Evolutionary conservation across 192 early-diverging fungal species (phyloP), one percentile per base, ranked within the genome.

Genomic region (Gigaspora rosea): DNA sequence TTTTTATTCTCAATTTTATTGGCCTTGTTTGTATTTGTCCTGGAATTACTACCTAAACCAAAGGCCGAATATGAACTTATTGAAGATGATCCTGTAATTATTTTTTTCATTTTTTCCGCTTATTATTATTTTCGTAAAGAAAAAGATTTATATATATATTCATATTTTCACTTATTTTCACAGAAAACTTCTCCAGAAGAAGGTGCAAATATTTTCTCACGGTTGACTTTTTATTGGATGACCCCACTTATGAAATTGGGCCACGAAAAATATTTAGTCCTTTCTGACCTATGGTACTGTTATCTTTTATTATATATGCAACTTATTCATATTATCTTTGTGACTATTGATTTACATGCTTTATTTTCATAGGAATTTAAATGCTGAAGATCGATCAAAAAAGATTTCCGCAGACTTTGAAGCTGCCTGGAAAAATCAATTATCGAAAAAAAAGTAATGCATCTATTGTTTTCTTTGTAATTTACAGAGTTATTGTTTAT

Each of bases 211-310:
- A 88, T 98, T 22, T 96, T 96, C 76, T 93, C 91, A 41, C 86
- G 86, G 13, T 77, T 95, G 1, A 90, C 92, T 3, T 99, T 97
- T 82, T 83, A 89, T 41, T 99, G 97, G 97, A 93, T 99, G 89
- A 91, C 92, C 59, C 88, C 90, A 15, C 76, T 97, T 71, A 93
- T 98, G 83, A 90, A 91, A 59, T 80, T 91, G 50, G 96, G 95
- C 4, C 91, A 88, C 71, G 76, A 82, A 36, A 94, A 94, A 78
- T 92, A 90, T 50, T 83, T 96, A 71, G 85, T 82, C 2, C 84
- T 88, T 79, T 89, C 89, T 11, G 95, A 97, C 80, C 75, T 95
- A 63, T 95, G 85, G 86, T 78, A 74, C 63, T 49, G 54, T 32
- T 22, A 13, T 65, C 35, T 56, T 20, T 64, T 78, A 27, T 27